Evolutionary conservation across 1,284 basidiomycete genomes (phyloP).

Genomic region (Earliella scabrosa): DNA sequence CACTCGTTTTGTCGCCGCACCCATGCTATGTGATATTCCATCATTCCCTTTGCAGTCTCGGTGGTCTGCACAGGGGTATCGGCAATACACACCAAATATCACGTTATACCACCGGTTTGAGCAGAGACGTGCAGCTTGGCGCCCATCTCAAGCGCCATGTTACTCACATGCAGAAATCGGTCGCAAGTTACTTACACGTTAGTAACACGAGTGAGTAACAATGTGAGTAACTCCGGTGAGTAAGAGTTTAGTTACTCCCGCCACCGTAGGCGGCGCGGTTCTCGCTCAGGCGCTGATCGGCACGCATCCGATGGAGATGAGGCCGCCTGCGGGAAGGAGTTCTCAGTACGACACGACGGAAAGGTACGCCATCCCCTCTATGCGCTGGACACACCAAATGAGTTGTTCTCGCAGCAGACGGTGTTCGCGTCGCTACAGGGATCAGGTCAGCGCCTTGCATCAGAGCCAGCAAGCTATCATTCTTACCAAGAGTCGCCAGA

Average conservation of each 20-base stretch:
- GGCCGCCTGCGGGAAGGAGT: neutral
- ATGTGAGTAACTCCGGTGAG: neutral
- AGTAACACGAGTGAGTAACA: neutral
- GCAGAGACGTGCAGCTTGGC: no score
- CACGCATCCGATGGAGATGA: conserved; percentile 4
- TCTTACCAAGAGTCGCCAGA: conserved; percentile 23
- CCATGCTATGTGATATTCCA: no score
- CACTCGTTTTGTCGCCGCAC: no score
- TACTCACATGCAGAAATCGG: no score
- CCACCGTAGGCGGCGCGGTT: no score
- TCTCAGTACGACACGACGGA: neutral
- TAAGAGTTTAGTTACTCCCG: neutral
- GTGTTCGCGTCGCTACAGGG: neutral
- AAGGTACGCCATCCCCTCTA: neutral
- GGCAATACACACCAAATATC: no score
- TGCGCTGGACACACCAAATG: neutral
- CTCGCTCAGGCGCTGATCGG: neutral
- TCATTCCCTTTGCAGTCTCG: no score
- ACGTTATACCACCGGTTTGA: no score
- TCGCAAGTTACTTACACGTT: no score
- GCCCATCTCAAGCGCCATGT: no score
- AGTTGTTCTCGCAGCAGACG: conserved; percentile 16
- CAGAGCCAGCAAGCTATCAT: neutral
- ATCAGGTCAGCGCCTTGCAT: neutral
- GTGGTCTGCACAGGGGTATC: no score